Conservation (phyloP, 768 basidiomycete species). For the Leccinum arenicola region DNA sequence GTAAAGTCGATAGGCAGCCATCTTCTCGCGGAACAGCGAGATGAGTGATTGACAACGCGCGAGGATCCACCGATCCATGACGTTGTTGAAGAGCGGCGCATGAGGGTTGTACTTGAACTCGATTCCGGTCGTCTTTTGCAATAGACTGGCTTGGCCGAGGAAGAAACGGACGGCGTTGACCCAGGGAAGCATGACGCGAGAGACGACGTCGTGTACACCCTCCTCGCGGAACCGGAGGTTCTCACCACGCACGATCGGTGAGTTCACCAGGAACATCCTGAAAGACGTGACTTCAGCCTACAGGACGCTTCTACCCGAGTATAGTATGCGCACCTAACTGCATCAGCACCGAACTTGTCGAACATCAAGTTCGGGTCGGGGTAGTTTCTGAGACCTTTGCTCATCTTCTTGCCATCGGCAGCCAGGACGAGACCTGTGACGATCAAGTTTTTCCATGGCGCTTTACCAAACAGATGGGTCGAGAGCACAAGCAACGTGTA, state of each 20-base stretch:
- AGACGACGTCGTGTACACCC: constrained; percentile 94
- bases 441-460: constrained; percentile 98
- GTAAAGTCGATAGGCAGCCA: constrained; percentile 96
- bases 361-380: constrained; percentile 93
- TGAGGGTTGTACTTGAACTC: constrained; percentile 88
- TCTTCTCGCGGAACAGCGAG: constrained; percentile 86
- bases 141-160: constrained; percentile 86
- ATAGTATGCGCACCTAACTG: constrained; percentile 60
- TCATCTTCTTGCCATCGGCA: constrained; percentile 99
- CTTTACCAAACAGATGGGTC: constrained; percentile 90
- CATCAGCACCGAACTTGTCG: constrained; percentile 91
- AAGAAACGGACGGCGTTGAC: constrained; percentile 99
- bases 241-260: constrained; percentile 96
- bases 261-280: constrained; percentile 98
- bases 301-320: background rate
- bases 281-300: background rate
- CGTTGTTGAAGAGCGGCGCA: constrained; percentile 79
- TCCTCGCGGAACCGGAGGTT: constrained; percentile 98
- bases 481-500: constrained; percentile 95
- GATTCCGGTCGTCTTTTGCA: constrained; percentile 74
- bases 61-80: constrained; percentile 99
- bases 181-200: constrained; percentile 96
- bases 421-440: constrained; percentile 95
- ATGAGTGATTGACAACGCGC: constrained; percentile 98
- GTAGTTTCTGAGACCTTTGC: constrained; percentile 95